Conservation (phyloP, 768 basidiomycete species). For the Auricularia heimuer region DNA sequence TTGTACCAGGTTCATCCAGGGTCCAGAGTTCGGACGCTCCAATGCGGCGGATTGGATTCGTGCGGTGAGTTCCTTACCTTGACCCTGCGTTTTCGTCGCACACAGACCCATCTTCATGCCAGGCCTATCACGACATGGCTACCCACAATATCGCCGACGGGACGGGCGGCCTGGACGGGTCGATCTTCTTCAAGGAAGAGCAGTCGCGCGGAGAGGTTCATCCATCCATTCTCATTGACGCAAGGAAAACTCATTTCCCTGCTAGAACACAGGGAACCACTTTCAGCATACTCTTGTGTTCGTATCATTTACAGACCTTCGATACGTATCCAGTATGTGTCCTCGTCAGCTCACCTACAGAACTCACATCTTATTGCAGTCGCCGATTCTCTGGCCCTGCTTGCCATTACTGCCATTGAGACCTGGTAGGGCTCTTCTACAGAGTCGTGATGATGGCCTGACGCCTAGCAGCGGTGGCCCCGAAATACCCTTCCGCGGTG, state of each 20-base stretch:
- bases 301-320: conserved; percentile 5
- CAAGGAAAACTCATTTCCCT: background rate
- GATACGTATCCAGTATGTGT: conserved; percentile 28
- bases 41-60: background rate
- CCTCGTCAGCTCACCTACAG: background rate
- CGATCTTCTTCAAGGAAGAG: conserved; percentile 33
- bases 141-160: conserved; percentile 36
- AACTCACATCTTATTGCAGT: conserved; percentile 18
- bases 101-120: background rate
- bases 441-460: background rate
- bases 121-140: conserved; percentile 31
- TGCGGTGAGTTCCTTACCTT: background rate
- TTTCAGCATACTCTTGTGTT: too few species aligned
- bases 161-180: conserved; percentile 41
- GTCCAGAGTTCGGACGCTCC: background rate
- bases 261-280: too few species aligned
- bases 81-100: background rate
- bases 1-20: background rate
- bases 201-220: conserved; percentile 26
- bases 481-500: conserved; percentile 31
- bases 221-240: background rate
- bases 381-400: conserved; percentile 36
- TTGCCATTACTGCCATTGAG: conserved; percentile 28
- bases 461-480: conserved; percentile 27
- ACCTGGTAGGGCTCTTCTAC: conserved; percentile 19